Percentiles rank a stretch among this genome's conserved stretches.
Conservation (phyloP, 495 filamentous ascomycete species). For the Parachaetomium inaequale region DNA sequence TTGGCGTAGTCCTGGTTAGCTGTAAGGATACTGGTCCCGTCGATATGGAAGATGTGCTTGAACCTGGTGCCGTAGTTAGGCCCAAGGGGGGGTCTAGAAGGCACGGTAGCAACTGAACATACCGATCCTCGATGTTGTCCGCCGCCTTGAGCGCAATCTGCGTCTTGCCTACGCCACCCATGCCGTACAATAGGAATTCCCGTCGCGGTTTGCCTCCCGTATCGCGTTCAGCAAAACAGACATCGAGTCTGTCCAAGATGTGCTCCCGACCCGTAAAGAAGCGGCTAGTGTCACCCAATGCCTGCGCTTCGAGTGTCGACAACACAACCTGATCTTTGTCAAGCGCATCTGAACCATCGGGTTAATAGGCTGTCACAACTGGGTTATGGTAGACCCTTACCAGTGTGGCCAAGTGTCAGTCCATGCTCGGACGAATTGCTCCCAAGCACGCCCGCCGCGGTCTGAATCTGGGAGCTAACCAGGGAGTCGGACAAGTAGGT, state of each 20-base stretch:
- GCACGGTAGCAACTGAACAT: not conserved
- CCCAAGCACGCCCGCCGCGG: not conserved
- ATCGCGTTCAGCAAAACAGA: constrained; percentile 9
- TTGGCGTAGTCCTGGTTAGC: constrained; percentile 14
- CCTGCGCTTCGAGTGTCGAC: not conserved
- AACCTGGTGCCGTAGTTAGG: constrained; percentile 5
- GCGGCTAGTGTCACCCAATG: constrained; percentile 4
- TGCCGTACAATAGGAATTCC: constrained; percentile 21
- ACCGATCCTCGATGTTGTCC: constrained; percentile 12
- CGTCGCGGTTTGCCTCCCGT: not conserved
- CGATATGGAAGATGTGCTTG: constrained; percentile 20
- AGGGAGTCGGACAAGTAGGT: constrained; percentile 9
- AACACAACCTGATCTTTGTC: constrained; percentile 4
- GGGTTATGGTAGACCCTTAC: too few relatives aligned
- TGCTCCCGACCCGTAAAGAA: constrained; percentile 23
- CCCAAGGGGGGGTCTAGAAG: not conserved
- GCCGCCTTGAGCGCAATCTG: constrained; percentile 23
- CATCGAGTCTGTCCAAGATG: constrained; percentile 14
- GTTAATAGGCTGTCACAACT: not conserved
- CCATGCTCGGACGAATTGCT: not conserved
- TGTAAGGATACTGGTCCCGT: constrained; percentile 10
- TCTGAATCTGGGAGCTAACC: not conserved
- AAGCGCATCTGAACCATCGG: not conserved
- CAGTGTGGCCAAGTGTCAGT: constrained; percentile 11
- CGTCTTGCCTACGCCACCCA: constrained; percentile 26